phyloP scores from a whole-genome alignment of 495 filamentous ascomycete genomes.

The Talaromyces wortmannii region DNA sequence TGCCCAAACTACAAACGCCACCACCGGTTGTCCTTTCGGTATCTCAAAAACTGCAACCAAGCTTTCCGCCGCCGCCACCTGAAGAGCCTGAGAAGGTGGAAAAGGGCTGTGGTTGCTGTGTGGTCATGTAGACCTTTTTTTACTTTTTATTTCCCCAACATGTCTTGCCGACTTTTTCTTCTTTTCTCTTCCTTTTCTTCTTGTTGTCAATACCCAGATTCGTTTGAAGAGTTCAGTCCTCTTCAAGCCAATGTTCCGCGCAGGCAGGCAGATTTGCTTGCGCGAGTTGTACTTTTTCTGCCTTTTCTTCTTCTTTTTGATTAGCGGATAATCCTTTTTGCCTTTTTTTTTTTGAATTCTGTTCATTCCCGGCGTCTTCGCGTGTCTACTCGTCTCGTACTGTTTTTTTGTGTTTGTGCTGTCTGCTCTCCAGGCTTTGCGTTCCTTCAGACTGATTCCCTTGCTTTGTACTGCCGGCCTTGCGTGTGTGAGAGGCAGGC shows the following conservation, averaged over 20 bases:
- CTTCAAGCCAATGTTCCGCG: conserved; percentile 32
- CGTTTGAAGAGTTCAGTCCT: conserved; percentile 13
- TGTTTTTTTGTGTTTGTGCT: background rate
- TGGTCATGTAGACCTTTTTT: conserved; percentile 38
- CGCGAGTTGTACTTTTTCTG: conserved; percentile 9
- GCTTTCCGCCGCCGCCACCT: conserved; percentile 24
- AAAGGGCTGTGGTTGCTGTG: conserved; percentile 43
- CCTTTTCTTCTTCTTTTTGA: conserved; percentile 3
- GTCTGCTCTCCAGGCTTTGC: conserved; percentile 6
- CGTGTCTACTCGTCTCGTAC: background rate
- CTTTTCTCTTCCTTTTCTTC: conserved; percentile 3
- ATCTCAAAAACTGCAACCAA: conserved; percentile 30
- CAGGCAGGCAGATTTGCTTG: background rate
- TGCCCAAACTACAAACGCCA: conserved; percentile 46
- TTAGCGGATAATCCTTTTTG: conserved; percentile 6
- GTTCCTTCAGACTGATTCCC: background rate
- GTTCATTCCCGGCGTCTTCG: conserved; percentile 1
- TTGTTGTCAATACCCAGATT: conserved; percentile 10
- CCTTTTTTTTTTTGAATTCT: background rate
- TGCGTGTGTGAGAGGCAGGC: too few relatives aligned
- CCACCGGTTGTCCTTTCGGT: conserved; percentile 25
- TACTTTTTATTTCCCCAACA: background rate
- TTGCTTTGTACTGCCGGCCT: background rate
- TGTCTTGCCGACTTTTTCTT: conserved; percentile 1
- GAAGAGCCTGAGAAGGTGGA: conserved; percentile 30